Conservation (phyloP, 768 basidiomycete species). For the Serendipita sp. region DNA sequence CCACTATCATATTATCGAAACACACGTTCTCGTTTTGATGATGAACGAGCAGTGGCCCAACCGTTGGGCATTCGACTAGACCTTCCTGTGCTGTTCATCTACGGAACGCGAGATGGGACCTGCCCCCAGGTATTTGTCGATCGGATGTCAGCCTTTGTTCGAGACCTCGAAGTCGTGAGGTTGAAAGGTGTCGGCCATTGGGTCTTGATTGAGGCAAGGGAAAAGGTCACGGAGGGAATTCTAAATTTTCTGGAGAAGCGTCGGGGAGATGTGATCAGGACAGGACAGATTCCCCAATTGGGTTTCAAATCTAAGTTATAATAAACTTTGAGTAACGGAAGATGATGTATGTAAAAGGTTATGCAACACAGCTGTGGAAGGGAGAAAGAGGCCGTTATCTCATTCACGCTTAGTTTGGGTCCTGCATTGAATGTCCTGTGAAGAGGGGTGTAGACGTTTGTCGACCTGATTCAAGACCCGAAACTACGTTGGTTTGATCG, state of each 20-base stretch:
- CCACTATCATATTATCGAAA: constrained; percentile 72
- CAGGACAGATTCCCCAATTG: too few species aligned
- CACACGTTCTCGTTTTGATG: constrained; percentile 40
- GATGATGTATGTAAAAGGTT: too few species aligned
- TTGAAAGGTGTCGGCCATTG: constrained; percentile 50
- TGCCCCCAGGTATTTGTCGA: constrained; percentile 27
- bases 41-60: constrained; percentile 27
- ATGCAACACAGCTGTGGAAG: too few species aligned
- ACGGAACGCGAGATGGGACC: constrained; percentile 41
- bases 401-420: too few species aligned
- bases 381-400: too few species aligned
- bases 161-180: constrained; percentile 33
- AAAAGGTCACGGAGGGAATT: constrained; percentile 36
- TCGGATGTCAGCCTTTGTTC: constrained; percentile 35
- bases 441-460: too few species aligned
- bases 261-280: too few species aligned
- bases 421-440: too few species aligned
- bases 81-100: constrained; percentile 42
- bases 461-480: too few species aligned
- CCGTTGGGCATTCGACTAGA: constrained; percentile 15
- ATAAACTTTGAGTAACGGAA: too few species aligned
- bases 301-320: too few species aligned
- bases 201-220: constrained; percentile 48
- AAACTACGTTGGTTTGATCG: too few species aligned
- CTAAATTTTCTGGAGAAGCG: constrained; percentile 18